Conservation (phyloP, 495 filamentous ascomycete genomes). For the Penicillium verhagenii region DNA sequence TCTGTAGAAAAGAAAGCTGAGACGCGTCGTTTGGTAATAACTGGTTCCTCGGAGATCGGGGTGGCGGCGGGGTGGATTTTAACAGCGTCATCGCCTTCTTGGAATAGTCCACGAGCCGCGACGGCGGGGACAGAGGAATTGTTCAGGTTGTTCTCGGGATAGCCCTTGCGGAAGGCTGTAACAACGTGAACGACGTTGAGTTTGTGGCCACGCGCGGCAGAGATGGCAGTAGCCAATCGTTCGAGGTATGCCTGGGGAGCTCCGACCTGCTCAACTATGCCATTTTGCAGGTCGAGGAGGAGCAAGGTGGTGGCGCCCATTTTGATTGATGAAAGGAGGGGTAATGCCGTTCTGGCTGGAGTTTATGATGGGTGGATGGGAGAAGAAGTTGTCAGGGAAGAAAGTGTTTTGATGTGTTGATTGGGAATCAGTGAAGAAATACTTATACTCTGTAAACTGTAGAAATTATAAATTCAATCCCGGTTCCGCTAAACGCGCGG, state of each 20-base stretch:
- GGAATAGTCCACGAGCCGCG: conserved; percentile 16
- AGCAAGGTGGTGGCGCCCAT: conserved; percentile 35
- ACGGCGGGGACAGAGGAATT: conserved; percentile 24
- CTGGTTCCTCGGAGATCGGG: conserved; percentile 21
- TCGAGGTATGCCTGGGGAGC: conserved; percentile 22
- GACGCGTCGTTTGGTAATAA: conserved; percentile 36
- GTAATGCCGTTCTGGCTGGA: too few relatives aligned
- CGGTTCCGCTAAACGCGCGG: background rate
- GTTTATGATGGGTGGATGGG: too few relatives aligned
- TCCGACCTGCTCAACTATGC: conserved; percentile 21
- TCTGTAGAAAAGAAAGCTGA: conserved; percentile 38
- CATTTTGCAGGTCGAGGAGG: conserved; percentile 38
- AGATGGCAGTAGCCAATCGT: conserved; percentile 21
- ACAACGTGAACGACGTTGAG: conserved; percentile 34
- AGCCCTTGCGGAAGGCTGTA: conserved; percentile 32
- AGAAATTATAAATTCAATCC: background rate
- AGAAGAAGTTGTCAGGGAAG: too few relatives aligned
- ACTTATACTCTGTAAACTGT: too few relatives aligned
- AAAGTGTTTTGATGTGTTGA: too few relatives aligned
- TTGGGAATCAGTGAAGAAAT: too few relatives aligned
- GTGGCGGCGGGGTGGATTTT: conserved; percentile 27
- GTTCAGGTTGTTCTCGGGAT: conserved; percentile 27
- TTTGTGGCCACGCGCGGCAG: conserved; percentile 23
- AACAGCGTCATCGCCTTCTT: conserved; percentile 17
- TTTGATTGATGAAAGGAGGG: background rate